Evolutionary conservation across 2,329 filamentous ascomycete genomes (phyloP).

Genomic region (Colletotrichum camelliae): DNA sequence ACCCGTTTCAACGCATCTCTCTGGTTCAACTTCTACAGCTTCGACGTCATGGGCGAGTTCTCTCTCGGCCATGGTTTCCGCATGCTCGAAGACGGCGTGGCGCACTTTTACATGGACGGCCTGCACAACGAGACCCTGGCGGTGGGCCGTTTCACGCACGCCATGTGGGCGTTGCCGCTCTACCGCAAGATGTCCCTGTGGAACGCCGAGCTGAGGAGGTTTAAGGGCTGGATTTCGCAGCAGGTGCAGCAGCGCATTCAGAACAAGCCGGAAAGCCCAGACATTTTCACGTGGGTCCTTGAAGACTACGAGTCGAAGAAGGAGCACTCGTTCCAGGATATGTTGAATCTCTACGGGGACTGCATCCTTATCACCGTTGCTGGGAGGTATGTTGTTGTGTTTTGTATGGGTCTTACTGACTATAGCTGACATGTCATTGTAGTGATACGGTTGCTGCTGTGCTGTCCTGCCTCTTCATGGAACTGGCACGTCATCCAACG

Average conservation of each 20-base stretch:
- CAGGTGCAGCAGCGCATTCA: constrained; percentile 6
- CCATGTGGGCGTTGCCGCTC: constrained; percentile 22
- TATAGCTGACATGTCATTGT: neutral
- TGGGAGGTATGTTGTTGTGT: constrained; percentile 29
- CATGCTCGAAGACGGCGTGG: constrained; percentile 33
- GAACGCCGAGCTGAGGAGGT: constrained; percentile 22
- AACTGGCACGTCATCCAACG: constrained; percentile 7
- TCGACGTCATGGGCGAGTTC: constrained; percentile 46
- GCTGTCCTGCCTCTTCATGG: constrained; percentile 15
- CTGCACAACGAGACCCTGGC: constrained; percentile 26
- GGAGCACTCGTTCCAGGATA: constrained; percentile 23
- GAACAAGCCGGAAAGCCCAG: constrained; percentile 23
- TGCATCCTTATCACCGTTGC: constrained; percentile 31
- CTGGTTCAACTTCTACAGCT: constrained; percentile 39
- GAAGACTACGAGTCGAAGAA: constrained; percentile 25
- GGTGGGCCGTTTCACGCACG: constrained; percentile 26
- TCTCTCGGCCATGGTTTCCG: constrained; percentile 40
- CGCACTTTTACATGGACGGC: constrained; percentile 28
- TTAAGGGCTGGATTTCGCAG: constrained; percentile 21
- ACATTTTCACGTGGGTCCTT: constrained; percentile 36
- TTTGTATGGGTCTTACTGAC: rapidly evolving
- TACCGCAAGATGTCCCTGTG: constrained; percentile 21
- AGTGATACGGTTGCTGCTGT: constrained; percentile 20
- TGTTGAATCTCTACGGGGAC: constrained; percentile 29
- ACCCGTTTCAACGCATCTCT: constrained; percentile 29